These are phyloP conservation scores for Arthrobotrys musiformis DNA, from an alignment of 2,329 filamentous ascomycete genomes.

Conservation along the genomic window DNA sequence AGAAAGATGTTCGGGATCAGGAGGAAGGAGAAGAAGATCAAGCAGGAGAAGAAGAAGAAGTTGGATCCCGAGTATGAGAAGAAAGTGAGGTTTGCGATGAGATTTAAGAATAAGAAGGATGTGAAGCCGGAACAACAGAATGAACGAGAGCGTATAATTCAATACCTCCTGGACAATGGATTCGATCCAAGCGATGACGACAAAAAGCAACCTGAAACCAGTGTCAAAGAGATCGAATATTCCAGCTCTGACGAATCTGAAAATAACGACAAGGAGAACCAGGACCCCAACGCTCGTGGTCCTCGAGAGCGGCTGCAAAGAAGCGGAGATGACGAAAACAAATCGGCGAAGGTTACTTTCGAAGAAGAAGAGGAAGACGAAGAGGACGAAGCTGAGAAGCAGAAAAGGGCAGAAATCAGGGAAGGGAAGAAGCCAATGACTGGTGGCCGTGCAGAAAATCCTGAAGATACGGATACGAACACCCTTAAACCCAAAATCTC, in stretches of 20 bases:
- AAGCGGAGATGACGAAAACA: neutral
- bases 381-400: neutral
- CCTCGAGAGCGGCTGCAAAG: neutral
- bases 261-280: neutral
- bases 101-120: neutral
- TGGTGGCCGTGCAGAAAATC: slow-evolving; percentile 59
- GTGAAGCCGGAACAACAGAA: too few species aligned
- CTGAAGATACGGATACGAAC: slow-evolving; percentile 55
- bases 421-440: slow-evolving; percentile 57
- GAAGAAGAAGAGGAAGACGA: slow-evolving; percentile 29
- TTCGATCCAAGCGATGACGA: neutral
- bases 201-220: neutral
- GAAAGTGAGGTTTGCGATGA: neutral
- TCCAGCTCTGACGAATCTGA: neutral
- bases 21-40: neutral
- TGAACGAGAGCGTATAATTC: neutral
- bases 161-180: neutral
- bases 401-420: slow-evolving; percentile 43
- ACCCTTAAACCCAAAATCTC: neutral
- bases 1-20: neutral
- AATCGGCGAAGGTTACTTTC: slow-evolving; percentile 44
- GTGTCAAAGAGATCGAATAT: neutral
- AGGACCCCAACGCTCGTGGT: neutral
- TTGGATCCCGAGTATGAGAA: neutral
- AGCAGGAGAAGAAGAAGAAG: neutral